Percentiles rank a stretch among this genome's conserved stretches.
These are phyloP conservation scores for Candida hungchunana DNA, from an alignment of 805 yeast species.

Conservation along the genomic window DNA sequence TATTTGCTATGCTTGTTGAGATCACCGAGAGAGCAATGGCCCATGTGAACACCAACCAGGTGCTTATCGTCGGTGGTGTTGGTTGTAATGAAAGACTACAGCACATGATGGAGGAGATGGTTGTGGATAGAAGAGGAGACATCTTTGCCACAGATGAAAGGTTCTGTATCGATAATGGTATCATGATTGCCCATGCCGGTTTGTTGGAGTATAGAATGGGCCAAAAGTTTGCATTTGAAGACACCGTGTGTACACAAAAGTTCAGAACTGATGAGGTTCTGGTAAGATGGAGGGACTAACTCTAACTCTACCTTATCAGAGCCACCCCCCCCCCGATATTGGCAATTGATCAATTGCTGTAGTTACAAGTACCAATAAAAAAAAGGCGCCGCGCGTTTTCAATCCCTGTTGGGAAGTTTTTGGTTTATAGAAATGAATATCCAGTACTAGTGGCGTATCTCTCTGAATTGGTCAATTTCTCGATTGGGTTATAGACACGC, in stretches of 20 bases:
- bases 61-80: constrained; percentile 96
- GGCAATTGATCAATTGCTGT: too few species aligned
- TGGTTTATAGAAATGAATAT: too few species aligned
- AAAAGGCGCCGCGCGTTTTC: too few species aligned
- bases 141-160: constrained; percentile 94
- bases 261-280: constrained; percentile 93
- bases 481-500: too few species aligned
- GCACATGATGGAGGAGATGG: constrained; percentile 97
- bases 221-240: constrained; percentile 46
- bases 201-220: constrained; percentile 82
- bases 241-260: constrained; percentile 88
- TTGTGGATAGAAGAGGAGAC: constrained; percentile 80
- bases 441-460: too few species aligned
- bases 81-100: constrained; percentile 91
- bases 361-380: too few species aligned
- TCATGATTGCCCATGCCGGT: constrained; percentile 99
- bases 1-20: constrained; percentile 95
- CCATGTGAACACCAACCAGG: constrained; percentile 85
- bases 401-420: too few species aligned
- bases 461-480: too few species aligned
- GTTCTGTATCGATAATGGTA: constrained; percentile 96
- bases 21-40: constrained; percentile 99
- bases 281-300: constrained; percentile 83
- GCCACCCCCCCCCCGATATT: too few species aligned
- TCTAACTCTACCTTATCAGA: too few species aligned